Conservation (phyloP, 2,329 filamentous ascomycete species). For the Leptographium flavum region DNA sequence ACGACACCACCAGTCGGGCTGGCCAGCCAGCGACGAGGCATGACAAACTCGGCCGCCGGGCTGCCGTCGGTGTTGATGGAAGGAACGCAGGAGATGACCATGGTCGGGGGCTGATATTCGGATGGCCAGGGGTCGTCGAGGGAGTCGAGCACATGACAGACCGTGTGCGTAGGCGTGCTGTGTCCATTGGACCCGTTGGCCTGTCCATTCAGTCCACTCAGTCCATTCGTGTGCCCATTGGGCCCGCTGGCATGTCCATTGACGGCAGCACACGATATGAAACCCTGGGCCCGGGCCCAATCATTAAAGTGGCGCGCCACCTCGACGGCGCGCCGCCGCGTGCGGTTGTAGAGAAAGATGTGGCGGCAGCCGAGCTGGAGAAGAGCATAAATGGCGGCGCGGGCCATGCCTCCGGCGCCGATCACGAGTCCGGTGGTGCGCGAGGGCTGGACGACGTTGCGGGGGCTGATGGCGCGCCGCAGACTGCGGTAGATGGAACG, state of each 20-base stretch:
- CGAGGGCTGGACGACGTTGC: conserved; percentile 41
- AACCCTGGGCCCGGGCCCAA: conserved; percentile 23
- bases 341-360: conserved; percentile 60
- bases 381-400: conserved; percentile 60
- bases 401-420: conserved; percentile 56
- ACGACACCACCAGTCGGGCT: conserved; percentile 62
- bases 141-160: conserved; percentile 42
- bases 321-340: conserved; percentile 40
- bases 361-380: conserved; percentile 58
- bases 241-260: background rate
- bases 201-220: background rate
- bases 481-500: conserved; percentile 38
- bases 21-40: conserved; percentile 54
- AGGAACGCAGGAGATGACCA: conserved; percentile 59
- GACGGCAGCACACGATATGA: conserved; percentile 9
- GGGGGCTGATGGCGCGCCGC: conserved; percentile 53
- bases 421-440: conserved; percentile 41
- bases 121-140: conserved; percentile 49
- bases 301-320: conserved; percentile 55
- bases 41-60: conserved; percentile 51
- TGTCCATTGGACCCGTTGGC: background rate
- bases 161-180: background rate
- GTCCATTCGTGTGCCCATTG: background rate
- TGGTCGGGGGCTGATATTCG: conserved; percentile 47
- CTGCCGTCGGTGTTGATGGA: conserved; percentile 46